Base-by-base conservation (phyloP, 306 rosid species). In the Carpinus fangiana region DNA sequence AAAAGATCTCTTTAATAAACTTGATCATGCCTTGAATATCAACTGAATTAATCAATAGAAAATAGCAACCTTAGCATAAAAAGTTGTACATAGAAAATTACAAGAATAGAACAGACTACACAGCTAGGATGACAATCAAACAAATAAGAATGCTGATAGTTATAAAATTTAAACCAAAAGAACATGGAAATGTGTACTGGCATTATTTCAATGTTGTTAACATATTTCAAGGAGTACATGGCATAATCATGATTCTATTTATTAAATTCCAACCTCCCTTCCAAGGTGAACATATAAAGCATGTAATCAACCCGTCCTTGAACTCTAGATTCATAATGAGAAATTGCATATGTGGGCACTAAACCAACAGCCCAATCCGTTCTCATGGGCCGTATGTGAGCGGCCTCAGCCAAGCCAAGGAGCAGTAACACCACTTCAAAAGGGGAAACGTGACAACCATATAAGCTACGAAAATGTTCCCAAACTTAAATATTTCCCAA, bases 51-150 rank as follows among this genome's bases (percentile, higher is more conserved):
- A 81, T 26, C 70, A 67, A 64, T 28, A 75, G 45, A 53, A 60
- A 41, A 66, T 12, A 73, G 64, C 56, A 81, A 78, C 55, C 20
- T 56, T 36, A 47, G 45, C 73, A 41, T 20, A 12, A 76, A 70
- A 34, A 31, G 21, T 43, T 41, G 50, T 18, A 66, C 51, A 18
- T 7, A 23, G 51, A 17, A 47, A 16, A 74, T 31, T 57, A 71
- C 34, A 20, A 56, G 68, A 78, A 55, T 38, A 21, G 47, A 55
- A 81, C 75, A 7, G 47, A 16, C 78, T 54, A 66, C 43, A 79
- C 43, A 53, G 55, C 74, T 78, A 60, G 5, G 16, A 76, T 81
- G 70, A 76, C 21, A 67, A 47, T 8, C 54, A 82, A 73, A 53
- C 57, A 53, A 51, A 59, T 17, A 26, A 64, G 70, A 17, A 57